Percentiles rank a stretch among this genome's conserved stretches.
phyloP scores from a whole-genome alignment of 345 rosid species.

The Heritiera littoralis region DNA sequence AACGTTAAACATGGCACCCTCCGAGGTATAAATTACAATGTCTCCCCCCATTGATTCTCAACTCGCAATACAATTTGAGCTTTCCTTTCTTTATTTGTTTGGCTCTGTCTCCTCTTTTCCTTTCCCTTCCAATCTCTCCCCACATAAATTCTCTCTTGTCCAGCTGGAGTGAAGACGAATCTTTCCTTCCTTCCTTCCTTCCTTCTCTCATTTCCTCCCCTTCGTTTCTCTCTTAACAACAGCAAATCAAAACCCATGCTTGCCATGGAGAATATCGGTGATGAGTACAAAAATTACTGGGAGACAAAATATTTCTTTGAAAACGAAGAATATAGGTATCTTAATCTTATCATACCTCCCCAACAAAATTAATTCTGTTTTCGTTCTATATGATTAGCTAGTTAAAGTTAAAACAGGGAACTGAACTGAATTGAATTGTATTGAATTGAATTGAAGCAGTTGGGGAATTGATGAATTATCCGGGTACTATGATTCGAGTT shows the following conservation, averaged over 20 bases:
- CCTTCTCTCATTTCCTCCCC: too few species aligned
- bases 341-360: constrained; percentile 5
- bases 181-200: not conserved
- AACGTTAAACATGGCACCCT: not conserved
- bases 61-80: not conserved
- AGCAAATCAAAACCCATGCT: not conserved
- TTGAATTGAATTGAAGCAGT: constrained; percentile 27
- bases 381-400: too few species aligned
- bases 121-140: not conserved
- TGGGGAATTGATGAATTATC: constrained; percentile 60
- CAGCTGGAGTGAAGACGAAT: not conserved
- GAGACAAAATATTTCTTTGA: constrained; percentile 60
- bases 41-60: not conserved
- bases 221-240: not conserved
- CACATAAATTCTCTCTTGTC: not conserved
- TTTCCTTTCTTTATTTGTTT: not conserved
- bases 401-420: not conserved
- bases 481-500: constrained; percentile 85
- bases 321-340: constrained; percentile 50
- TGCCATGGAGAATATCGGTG: constrained; percentile 37
- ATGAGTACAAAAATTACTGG: constrained; percentile 62
- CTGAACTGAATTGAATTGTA: too few species aligned
- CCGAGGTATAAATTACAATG: not conserved
- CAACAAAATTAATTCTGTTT: constrained; percentile 8
- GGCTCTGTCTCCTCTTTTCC: not conserved